Evolutionary conservation across 306 rosid species (phyloP), one percentile per base, ranked within the genome.

Genomic region (Castanospermum australe): DNA sequence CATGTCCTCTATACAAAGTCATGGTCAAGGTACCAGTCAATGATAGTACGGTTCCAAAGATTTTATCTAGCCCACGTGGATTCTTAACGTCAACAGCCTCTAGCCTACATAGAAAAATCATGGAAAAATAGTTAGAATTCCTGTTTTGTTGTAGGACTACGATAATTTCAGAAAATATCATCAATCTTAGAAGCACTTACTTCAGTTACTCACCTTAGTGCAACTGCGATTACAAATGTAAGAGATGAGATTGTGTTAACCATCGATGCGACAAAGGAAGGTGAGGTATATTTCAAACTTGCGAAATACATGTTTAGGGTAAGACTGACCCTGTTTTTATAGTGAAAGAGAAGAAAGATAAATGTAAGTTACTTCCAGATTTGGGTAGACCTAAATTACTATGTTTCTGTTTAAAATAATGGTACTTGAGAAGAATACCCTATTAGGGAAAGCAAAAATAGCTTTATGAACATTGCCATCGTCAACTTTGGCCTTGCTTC

Each of bases 181-280:
- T 24, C n/a, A 67, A 12, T 74, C 18, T 15, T 32, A 21, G 66
- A 32, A 42, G 5, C 5, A 36, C 30, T 33, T 14, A 56, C 0
- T 81, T 44, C 25, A 70, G 25, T 13, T 17, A 24, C 79, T 48
- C 24, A 85, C 86, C 88, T 52, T 33, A 82, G n/a, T 62, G 15
- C 85, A 70, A 82, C 77, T 18, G 83, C 88, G 15, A 83, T 24
- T 20, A 84, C 56, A 55, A 88, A 88, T 39, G 89, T 86, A 54
- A 88, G 32, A 45, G 86, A 82, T 39, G 88, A 57, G 42, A 83
- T 13, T 51, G 67, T 71, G 48, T 85, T 86, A n/a, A 60, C 10
- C 59, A 88, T 68, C 5, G 91, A 85, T 57, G 88, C 44, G 41
- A 62, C 88, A 69, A 87, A 87, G 76, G 87, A 79, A 45, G 91